Conservation (phyloP, 192 early-diverging fungal species). For the Backusella tuberculispora region DNA sequence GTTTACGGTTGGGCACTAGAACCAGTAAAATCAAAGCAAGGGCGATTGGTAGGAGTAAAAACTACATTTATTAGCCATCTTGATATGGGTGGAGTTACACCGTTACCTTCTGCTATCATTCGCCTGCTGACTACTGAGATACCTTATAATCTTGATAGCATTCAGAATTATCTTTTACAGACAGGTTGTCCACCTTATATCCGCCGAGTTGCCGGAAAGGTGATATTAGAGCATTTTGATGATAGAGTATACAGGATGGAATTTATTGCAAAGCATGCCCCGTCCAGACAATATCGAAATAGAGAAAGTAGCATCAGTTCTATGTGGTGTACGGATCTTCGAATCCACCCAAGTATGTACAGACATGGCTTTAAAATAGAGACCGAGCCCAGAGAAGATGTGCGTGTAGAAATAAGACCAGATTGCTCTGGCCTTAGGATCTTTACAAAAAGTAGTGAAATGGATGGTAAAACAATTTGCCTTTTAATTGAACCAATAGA, state of each 20-base stretch:
- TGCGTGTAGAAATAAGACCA: conserved; percentile 44
- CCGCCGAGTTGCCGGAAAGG: conserved; percentile 42
- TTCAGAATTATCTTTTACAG: conserved; percentile 45
- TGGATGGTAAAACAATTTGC: conserved; percentile 32
- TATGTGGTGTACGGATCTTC: conserved; percentile 49
- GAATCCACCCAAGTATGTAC: conserved; percentile 46
- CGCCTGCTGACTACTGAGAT: conserved; percentile 42
- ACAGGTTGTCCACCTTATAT: conserved; percentile 55
- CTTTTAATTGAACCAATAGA: conserved; percentile 17
- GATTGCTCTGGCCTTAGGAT: conserved; percentile 49
- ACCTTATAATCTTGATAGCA: conserved; percentile 39
- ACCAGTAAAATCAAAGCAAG: conserved; percentile 44
- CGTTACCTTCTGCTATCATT: conserved; percentile 43
- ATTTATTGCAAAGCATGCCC: conserved; percentile 37
- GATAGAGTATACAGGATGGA: conserved; percentile 41
- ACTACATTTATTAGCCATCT: conserved; percentile 51
- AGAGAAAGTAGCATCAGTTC: conserved; percentile 8
- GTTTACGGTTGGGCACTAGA: conserved; percentile 50
- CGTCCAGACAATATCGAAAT: conserved; percentile 25
- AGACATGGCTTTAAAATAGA: conserved; percentile 44
- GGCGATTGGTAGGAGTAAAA: conserved; percentile 41
- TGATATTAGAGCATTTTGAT: conserved; percentile 47
- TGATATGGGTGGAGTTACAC: conserved; percentile 47
- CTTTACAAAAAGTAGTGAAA: conserved; percentile 31
- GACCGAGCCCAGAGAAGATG: conserved; percentile 39